Evolutionary conservation across 495 filamentous ascomycete genomes (phyloP).

Genomic region (Annulohypoxylon stygium): DNA sequence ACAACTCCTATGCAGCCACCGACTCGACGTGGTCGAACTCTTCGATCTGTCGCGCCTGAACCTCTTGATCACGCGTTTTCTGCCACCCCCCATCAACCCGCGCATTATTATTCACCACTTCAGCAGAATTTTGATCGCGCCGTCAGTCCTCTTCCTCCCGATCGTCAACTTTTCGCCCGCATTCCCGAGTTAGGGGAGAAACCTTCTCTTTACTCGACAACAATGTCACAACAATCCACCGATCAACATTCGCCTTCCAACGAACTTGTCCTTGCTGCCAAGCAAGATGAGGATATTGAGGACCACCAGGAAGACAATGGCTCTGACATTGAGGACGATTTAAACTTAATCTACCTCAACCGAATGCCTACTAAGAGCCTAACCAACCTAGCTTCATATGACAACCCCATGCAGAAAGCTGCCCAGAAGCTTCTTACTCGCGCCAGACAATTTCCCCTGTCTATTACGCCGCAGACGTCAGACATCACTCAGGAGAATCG

Average conservation of each 20-base stretch:
- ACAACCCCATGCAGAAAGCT: conserved; percentile 61
- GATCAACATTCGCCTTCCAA: not conserved
- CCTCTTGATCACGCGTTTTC: conserved; percentile 42
- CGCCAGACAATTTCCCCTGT: conserved; percentile 42
- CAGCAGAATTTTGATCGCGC: conserved; percentile 65
- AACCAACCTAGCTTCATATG: conserved; percentile 60
- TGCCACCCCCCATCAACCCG: conserved; percentile 15
- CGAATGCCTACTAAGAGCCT: conserved; percentile 57
- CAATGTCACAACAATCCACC: conserved; percentile 9
- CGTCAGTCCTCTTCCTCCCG: conserved; percentile 47
- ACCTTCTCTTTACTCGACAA: conserved; percentile 4
- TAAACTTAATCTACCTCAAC: conserved; percentile 43
- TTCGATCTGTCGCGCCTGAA: conserved; percentile 43
- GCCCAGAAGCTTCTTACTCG: conserved; percentile 58
- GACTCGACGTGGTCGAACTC: conserved; percentile 57
- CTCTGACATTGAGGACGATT: conserved; percentile 28
- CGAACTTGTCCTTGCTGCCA: not conserved
- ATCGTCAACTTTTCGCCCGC: not conserved
- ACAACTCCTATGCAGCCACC: conserved; percentile 58
- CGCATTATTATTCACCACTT: conserved; percentile 58
- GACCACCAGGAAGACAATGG: conserved; percentile 6
- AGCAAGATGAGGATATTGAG: conserved; percentile 5
- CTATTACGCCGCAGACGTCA: conserved; percentile 14
- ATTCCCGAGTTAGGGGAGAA: conserved; percentile 24
- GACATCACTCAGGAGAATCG: conserved; percentile 19